phyloP scores from a whole-genome alignment of 441 rosid genomes.

The Bocquillonia castaneifolia region DNA sequence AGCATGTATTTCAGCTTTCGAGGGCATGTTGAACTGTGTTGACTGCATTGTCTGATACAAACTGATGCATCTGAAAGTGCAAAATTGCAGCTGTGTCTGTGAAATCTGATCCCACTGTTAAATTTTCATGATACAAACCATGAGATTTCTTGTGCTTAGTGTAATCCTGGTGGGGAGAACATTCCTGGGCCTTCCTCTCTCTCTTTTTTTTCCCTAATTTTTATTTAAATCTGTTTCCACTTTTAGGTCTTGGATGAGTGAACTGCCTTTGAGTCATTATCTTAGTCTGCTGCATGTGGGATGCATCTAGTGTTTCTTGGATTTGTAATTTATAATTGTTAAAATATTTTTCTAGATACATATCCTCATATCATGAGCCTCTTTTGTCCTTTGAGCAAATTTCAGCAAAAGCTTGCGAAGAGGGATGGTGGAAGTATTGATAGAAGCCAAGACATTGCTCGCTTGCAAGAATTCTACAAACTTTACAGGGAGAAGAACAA shows the following conservation, averaged over 20 bases:
- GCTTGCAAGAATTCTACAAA: slow-evolving; percentile 80
- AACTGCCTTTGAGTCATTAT: background rate
- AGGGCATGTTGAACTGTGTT: background rate
- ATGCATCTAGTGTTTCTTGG: background rate
- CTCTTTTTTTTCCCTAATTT: background rate
- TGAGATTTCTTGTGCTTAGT: no score
- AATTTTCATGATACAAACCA: background rate
- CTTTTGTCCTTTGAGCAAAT: slow-evolving; percentile 21
- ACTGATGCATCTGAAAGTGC: background rate
- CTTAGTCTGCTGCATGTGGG: background rate
- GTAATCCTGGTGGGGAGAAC: background rate
- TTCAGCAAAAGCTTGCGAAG: slow-evolving; percentile 94
- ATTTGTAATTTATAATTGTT: background rate
- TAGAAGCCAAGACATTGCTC: slow-evolving; percentile 77
- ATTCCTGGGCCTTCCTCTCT: background rate
- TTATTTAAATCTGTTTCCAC: background rate
- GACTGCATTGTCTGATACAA: background rate
- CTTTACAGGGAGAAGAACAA: slow-evolving; percentile 69
- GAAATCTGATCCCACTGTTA: background rate
- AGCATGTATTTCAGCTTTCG: background rate
- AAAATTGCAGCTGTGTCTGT: background rate
- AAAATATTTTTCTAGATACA: background rate
- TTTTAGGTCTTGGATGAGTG: background rate
- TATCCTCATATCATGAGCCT: background rate
- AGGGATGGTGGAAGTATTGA: slow-evolving; percentile 81